phyloP scores from a whole-genome alignment of 257 asterid species.

The Paulownia fortunei region DNA sequence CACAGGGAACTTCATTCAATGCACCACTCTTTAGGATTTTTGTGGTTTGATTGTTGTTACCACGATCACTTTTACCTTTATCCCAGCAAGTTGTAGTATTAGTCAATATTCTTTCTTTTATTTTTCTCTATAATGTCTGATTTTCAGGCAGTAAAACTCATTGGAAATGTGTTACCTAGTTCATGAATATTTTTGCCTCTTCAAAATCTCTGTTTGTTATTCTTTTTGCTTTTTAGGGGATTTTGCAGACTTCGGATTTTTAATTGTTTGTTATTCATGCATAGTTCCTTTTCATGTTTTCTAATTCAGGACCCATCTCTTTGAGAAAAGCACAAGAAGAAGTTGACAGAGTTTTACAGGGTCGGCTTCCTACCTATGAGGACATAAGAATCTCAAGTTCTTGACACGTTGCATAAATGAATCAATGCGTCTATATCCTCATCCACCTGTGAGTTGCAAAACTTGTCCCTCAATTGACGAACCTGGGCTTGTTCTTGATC shows the following conservation, averaged over 20 bases:
- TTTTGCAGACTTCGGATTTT: neutral
- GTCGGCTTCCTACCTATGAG: constrained; percentile 65
- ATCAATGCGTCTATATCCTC: constrained; percentile 81
- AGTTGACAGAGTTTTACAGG: constrained; percentile 74
- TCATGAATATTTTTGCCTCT: neutral
- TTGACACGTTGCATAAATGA: constrained; percentile 84
- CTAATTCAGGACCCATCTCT: constrained; percentile 52
- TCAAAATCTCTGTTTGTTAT: neutral
- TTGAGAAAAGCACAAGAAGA: constrained; percentile 73
- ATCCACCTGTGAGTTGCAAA: constrained; percentile 67
- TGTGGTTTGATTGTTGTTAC: neutral
- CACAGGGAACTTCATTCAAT: too few relatives aligned
- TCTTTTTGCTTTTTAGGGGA: neutral
- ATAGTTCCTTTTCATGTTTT: constrained; percentile 11
- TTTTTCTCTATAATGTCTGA: neutral
- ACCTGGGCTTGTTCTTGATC: constrained; percentile 1
- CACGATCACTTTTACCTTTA: neutral
- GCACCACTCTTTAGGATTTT: neutral
- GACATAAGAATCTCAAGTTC: constrained; percentile 80
- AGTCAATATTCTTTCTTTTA: neutral
- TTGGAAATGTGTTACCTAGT: neutral
- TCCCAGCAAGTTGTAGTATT: neutral
- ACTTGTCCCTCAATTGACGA: constrained; percentile 1
- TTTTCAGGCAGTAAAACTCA: neutral
- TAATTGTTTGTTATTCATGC: constrained; percentile 20